A percentile compares a stretch with the other conserved stretches of the same genome.
phyloP scores from a whole-genome alignment of 2,329 filamentous ascomycete species.

The Aspergillus bombycis region DNA sequence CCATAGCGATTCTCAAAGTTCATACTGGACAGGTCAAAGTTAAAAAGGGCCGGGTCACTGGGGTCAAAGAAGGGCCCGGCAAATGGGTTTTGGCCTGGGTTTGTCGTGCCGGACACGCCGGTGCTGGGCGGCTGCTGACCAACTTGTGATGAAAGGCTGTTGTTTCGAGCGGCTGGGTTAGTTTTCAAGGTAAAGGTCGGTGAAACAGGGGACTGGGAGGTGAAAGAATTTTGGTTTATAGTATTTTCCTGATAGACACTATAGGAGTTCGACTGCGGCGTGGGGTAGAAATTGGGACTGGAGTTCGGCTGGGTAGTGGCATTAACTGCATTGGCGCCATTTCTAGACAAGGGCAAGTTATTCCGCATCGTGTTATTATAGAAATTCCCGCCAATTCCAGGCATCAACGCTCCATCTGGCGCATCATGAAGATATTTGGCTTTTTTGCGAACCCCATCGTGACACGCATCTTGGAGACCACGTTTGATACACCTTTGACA shows the following conservation, averaged over 20 bases:
- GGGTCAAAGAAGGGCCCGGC: conserved; percentile 75
- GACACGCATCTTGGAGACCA: conserved; percentile 84
- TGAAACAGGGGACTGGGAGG: conserved; percentile 70
- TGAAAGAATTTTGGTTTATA: conserved; percentile 58
- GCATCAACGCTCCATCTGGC: conserved; percentile 82
- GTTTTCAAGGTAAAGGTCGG: conserved; percentile 67
- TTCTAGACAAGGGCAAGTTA: conserved; percentile 37
- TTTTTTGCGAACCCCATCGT: conserved; percentile 97
- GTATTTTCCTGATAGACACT: conserved; percentile 54
- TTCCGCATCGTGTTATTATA: conserved; percentile 43
- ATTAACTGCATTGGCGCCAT: conserved; percentile 34
- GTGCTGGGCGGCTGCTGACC: conserved; percentile 54
- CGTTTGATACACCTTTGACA: conserved; percentile 94
- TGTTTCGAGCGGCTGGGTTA: conserved; percentile 38
- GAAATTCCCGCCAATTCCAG: conserved; percentile 75
- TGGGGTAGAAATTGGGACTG: conserved; percentile 37
- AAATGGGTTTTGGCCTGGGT: conserved; percentile 47
- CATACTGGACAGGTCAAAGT: conserved; percentile 90
- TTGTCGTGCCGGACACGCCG: conserved; percentile 52
- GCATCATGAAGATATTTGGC: conserved; percentile 98
- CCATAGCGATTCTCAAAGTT: conserved; percentile 97
- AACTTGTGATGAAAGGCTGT: conserved; percentile 42
- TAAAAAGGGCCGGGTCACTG: conserved; percentile 89
- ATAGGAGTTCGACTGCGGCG: conserved; percentile 40
- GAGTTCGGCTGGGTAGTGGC: conserved; percentile 28